A percentile compares a stretch with the other conserved stretches of the same genome.
phyloP scores from a whole-genome alignment of 371 early-diverging fungal species.

The Zopfochytrium polystomum region DNA sequence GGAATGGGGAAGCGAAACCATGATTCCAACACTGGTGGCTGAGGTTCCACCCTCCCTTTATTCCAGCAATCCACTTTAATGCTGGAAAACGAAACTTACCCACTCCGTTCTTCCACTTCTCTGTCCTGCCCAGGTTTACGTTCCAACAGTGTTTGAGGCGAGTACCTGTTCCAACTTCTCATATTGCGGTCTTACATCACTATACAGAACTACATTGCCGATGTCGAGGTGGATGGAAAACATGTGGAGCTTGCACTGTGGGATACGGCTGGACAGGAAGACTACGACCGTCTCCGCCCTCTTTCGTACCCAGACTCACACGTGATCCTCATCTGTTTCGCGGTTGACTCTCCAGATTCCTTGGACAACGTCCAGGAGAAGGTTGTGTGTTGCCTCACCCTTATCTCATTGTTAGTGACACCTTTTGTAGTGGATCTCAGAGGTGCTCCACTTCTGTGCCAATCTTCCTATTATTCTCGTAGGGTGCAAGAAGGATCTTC shows the following conservation, averaged over 20 bases:
- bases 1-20: too few species aligned
- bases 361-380: conserved; percentile 68
- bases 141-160: conserved; percentile 6
- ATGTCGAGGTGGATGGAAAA: conserved; percentile 89
- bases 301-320: conserved; percentile 96
- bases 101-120: background rate
- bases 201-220: conserved; percentile 93
- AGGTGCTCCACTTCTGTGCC: conserved; percentile 85
- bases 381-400: conserved; percentile 11
- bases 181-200: conserved; percentile 77
- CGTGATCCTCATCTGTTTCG: conserved; percentile 80
- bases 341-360: conserved; percentile 39
- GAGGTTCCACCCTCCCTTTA: conserved; percentile 18
- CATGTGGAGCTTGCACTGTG: conserved; percentile 92
- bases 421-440: conserved; percentile 78
- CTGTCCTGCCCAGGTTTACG: conserved; percentile 4
- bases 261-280: conserved; percentile 99
- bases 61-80: background rate
- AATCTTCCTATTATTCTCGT: conserved; percentile 84
- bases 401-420: conserved; percentile 60
- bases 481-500: too few species aligned
- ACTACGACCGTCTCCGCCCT: too few species aligned
- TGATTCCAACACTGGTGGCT: too few species aligned
- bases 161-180: too few species aligned
- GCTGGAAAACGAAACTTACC: background rate